Conservation (phyloP, 169 alveolate genomes). For the Plasmodium chabaudi region DNA sequence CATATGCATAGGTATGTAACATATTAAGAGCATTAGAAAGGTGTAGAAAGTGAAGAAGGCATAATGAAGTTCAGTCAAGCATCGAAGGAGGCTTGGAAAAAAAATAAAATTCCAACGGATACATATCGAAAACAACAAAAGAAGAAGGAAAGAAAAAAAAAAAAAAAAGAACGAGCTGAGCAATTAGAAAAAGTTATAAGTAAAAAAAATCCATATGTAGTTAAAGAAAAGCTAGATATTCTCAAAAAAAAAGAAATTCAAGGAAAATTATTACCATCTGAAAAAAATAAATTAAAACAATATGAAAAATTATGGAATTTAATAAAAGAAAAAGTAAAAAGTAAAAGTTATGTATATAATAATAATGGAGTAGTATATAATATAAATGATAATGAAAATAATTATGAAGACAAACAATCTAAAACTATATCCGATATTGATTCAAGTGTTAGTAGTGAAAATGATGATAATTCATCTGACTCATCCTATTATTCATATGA, state of each 20-base stretch:
- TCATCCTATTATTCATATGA: neutral
- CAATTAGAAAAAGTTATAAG: slow-evolving; percentile 64
- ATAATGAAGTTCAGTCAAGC: slow-evolving; percentile 10
- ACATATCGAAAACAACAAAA: slow-evolving; percentile 63
- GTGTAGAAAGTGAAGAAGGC: neutral
- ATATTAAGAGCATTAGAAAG: neutral
- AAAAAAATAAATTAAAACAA: slow-evolving; percentile 56
- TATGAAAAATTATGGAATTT: slow-evolving; percentile 72
- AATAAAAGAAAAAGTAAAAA: slow-evolving; percentile 70
- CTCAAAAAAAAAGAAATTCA: slow-evolving; percentile 55
- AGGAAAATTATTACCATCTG: slow-evolving; percentile 61
- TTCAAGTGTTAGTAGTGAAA: neutral
- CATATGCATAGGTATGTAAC: neutral
- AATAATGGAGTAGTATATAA: slow-evolving; percentile 51
- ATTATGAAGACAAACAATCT: neutral
- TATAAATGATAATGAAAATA: slow-evolving; percentile 23
- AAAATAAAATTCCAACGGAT: slow-evolving; percentile 56
- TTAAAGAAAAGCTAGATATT: slow-evolving; percentile 63
- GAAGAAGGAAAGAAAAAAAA: slow-evolving; percentile 56
- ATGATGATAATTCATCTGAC: neutral
- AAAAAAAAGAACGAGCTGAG: slow-evolving; percentile 45
- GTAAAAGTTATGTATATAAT: slow-evolving; percentile 35
- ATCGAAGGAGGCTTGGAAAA: slow-evolving; percentile 26
- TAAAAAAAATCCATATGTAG: slow-evolving; percentile 56
- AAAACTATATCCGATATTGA: neutral